Conservation (phyloP, 1,139 yeast species). For the Blastobotrys persicus region DNA sequence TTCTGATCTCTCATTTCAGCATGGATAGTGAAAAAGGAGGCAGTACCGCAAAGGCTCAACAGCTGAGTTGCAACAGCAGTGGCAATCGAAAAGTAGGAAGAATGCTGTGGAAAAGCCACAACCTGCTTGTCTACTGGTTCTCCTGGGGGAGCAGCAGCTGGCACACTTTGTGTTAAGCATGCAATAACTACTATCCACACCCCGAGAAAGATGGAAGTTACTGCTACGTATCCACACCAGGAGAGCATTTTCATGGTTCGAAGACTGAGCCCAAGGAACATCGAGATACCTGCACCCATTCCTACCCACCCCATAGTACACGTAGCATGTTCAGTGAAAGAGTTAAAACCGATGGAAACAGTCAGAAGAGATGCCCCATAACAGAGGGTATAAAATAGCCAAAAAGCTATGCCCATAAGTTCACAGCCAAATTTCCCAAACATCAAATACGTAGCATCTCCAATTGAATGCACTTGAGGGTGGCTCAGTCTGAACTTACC, state of each 20-base stretch:
- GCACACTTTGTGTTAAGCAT: slow-evolving; percentile 10
- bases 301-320: slow-evolving; percentile 15
- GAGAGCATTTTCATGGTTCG: slow-evolving; percentile 16
- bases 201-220: slow-evolving; percentile 12
- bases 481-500: slow-evolving; percentile 54
- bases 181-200: slow-evolving; percentile 17
- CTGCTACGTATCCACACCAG: slow-evolving; percentile 17
- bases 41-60: slow-evolving; percentile 14
- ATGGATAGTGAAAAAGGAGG: slow-evolving; percentile 16
- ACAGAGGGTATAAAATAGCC: slow-evolving; percentile 54
- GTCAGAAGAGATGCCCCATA: slow-evolving; percentile 58
- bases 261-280: slow-evolving; percentile 7
- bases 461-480: slow-evolving; percentile 51
- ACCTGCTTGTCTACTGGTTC: slow-evolving; percentile 8
- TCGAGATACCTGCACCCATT: slow-evolving; percentile 10
- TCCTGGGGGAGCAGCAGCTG: slow-evolving; percentile 16
- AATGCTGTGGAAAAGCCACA: slow-evolving; percentile 5
- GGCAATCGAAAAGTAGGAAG: slow-evolving; percentile 12
- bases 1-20: slow-evolving; percentile 15
- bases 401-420: slow-evolving; percentile 53
- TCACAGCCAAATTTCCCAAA: slow-evolving; percentile 56
- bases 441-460: slow-evolving; percentile 58
- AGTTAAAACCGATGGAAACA: slow-evolving; percentile 57
- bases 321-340: slow-evolving; percentile 45
- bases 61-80: slow-evolving; percentile 15